These are phyloP conservation scores for Macrophomina pseudophaseolina DNA, from an alignment of 2,329 filamentous ascomycete genomes.

Conservation along the genomic window DNA sequence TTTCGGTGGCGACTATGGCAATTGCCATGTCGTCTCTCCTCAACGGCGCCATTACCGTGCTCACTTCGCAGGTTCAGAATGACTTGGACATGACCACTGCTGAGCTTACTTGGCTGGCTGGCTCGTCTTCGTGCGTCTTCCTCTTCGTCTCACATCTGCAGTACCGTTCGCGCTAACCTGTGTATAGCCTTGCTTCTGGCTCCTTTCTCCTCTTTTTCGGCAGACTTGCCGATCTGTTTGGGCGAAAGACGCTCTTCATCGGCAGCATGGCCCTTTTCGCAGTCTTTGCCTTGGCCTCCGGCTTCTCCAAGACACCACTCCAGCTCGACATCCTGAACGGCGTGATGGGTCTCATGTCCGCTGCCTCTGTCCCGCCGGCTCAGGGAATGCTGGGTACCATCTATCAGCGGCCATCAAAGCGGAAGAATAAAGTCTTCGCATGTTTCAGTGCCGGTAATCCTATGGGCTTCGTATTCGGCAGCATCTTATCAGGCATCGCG, in stretches of 20 bases:
- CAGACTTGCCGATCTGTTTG: constrained; percentile 68
- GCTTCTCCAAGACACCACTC: constrained; percentile 64
- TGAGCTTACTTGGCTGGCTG: constrained; percentile 71
- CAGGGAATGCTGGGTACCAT: constrained; percentile 68
- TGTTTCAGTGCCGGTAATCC: constrained; percentile 66
- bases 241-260: constrained; percentile 66
- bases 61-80: constrained; percentile 64
- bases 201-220: constrained; percentile 71
- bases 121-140: constrained; percentile 59
- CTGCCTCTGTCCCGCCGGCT: constrained; percentile 67
- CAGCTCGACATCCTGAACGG: constrained; percentile 68
- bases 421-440: constrained; percentile 70
- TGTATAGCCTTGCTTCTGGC: constrained; percentile 62
- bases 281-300: constrained; percentile 61
- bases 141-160: not conserved
- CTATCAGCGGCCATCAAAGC: constrained; percentile 64
- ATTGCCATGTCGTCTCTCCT: constrained; percentile 68
- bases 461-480: constrained; percentile 61
- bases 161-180: not conserved
- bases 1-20: constrained; percentile 69
- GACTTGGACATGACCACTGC: constrained; percentile 68
- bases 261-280: constrained; percentile 64
- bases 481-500: constrained; percentile 67
- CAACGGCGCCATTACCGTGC: constrained; percentile 64
- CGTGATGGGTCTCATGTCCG: constrained; percentile 67